These are phyloP conservation scores for Papilionanthe hybrid DNA, from an alignment of 116 monocot species.

Conservation along the genomic window DNA sequence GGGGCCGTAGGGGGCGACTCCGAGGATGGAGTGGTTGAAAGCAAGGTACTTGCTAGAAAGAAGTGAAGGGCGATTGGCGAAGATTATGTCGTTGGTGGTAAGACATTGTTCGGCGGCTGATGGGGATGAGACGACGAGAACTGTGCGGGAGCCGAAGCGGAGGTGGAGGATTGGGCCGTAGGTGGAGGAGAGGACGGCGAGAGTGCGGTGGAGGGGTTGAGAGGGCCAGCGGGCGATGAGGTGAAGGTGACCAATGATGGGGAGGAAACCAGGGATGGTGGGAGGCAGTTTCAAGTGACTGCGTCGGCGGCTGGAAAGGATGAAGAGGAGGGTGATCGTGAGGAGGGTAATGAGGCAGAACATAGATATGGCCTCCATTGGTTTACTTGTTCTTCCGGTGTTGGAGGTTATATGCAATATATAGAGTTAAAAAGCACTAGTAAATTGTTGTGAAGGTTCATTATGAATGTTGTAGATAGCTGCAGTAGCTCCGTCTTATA, in stretches of 20 bases:
- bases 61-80: conserved; percentile 21
- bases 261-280: conserved; percentile 23
- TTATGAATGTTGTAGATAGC: too few species aligned
- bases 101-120: conserved; percentile 24
- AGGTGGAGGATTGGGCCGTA: conserved; percentile 31
- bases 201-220: conserved; percentile 9
- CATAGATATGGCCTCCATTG: background rate
- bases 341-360: background rate
- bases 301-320: background rate
- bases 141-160: conserved; percentile 14
- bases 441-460: too few species aligned
- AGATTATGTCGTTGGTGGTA: conserved; percentile 18
- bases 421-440: too few species aligned
- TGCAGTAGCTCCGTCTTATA: too few species aligned
- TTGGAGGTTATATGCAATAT: too few species aligned
- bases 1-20: conserved; percentile 24
- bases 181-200: conserved; percentile 19
- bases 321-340: background rate
- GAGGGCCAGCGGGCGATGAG: conserved; percentile 5
- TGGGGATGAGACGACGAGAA: conserved; percentile 19
- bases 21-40: conserved; percentile 29
- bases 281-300: background rate
- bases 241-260: conserved; percentile 36
- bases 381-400: too few species aligned
- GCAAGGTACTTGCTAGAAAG: conserved; percentile 19